These are phyloP conservation scores for Neurospora tetrasperma DNA, from an alignment of 495 filamentous ascomycete species.

Conservation along the genomic window DNA sequence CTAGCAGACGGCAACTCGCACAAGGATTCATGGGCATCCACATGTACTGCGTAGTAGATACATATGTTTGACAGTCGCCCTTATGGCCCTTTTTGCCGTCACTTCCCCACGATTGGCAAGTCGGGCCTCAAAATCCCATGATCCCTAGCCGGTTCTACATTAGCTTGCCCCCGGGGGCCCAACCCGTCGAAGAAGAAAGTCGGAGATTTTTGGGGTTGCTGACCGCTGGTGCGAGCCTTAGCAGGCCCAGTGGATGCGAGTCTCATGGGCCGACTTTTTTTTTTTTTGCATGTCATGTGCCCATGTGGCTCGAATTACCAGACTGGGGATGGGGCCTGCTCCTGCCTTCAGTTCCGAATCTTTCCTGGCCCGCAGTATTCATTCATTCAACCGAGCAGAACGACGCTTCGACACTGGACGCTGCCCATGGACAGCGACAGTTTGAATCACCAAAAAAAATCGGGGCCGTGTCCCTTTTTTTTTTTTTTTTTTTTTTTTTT, in stretches of 20 bases:
- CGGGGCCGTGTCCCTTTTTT: neutral
- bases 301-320: neutral
- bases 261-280: neutral
- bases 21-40: neutral
- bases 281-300: conserved; percentile 1
- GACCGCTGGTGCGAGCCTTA: neutral
- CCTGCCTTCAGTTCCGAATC: neutral
- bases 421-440: neutral
- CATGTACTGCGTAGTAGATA: neutral
- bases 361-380: neutral
- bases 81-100: neutral
- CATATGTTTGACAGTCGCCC: neutral
- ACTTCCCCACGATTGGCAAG: conserved; percentile 1
- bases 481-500: neutral
- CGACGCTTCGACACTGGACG: neutral
- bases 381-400: neutral
- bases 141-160: neutral
- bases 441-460: neutral
- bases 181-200: neutral
- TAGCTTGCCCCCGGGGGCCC: neutral
- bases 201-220: neutral
- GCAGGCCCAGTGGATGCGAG: neutral
- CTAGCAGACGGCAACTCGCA: neutral
- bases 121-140: neutral
- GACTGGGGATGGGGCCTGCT: neutral